Evolutionary conservation across 495 filamentous ascomycete species (phyloP).

Genomic region (Aspergillus nidulans): DNA sequence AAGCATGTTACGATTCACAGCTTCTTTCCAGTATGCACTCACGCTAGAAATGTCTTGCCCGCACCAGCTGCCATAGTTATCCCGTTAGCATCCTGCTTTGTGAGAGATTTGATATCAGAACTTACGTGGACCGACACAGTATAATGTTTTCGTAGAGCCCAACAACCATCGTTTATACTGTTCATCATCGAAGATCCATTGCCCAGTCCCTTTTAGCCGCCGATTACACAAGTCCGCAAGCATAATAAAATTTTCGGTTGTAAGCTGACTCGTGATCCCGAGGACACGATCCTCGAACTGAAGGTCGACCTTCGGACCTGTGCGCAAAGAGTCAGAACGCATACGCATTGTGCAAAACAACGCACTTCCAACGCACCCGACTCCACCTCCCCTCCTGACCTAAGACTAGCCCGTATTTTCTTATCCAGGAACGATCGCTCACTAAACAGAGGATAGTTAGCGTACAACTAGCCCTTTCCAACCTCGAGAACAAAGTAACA

Average conservation of each 20-base stretch:
- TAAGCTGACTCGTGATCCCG: constrained; percentile 16
- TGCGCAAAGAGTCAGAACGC: neutral
- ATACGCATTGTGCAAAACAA: neutral
- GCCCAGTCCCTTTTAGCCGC: constrained; percentile 24
- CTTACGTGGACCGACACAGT: constrained; percentile 31
- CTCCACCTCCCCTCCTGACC: constrained; percentile 19
- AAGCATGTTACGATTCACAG: neutral
- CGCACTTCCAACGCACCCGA: constrained; percentile 14
- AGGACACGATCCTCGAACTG: constrained; percentile 20
- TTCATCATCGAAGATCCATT: constrained; percentile 28
- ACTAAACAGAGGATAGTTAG: constrained; percentile 6
- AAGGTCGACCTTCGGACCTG: constrained; percentile 10
- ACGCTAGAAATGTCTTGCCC: constrained; percentile 36
- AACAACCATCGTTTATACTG: constrained; percentile 25
- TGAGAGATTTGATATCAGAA: neutral
- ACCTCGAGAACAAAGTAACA: neutral
- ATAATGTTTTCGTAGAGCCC: constrained; percentile 24
- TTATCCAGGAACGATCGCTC: constrained; percentile 19
- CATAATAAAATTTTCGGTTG: constrained; percentile 21
- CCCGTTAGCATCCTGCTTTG: neutral
- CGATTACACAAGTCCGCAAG: constrained; percentile 30
- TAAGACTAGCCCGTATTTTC: constrained; percentile 15
- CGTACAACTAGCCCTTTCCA: neutral
- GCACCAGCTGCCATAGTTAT: constrained; percentile 24
- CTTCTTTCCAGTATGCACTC: neutral